phyloP scores from a whole-genome alignment of 2,329 filamentous ascomycete species.

The Aspergillus niger region DNA sequence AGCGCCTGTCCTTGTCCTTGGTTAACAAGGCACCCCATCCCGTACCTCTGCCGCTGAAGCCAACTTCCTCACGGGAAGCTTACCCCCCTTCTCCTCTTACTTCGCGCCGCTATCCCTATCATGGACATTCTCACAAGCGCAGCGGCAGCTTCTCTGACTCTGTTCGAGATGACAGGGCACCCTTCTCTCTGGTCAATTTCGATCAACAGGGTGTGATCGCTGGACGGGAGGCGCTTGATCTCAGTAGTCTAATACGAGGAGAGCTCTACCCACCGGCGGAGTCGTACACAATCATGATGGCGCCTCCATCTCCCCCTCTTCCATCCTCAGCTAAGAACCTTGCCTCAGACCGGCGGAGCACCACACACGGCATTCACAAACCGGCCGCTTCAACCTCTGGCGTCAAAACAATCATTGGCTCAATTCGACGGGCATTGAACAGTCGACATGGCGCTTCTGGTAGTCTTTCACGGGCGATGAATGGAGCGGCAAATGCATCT shows the following conservation, averaged over 20 bases:
- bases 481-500: constrained; percentile 35
- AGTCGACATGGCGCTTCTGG: constrained; percentile 50
- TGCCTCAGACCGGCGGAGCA: constrained; percentile 33
- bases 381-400: constrained; percentile 55
- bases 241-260: constrained; percentile 83
- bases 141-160: constrained; percentile 89
- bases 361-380: constrained; percentile 31
- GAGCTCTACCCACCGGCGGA: constrained; percentile 80
- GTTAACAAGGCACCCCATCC: constrained; percentile 44
- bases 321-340: constrained; percentile 30
- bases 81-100: constrained; percentile 34
- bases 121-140: constrained; percentile 68
- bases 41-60: constrained; percentile 39
- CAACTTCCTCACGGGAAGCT: constrained; percentile 30
- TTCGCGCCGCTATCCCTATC: constrained; percentile 49
- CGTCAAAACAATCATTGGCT: constrained; percentile 83
- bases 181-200: constrained; percentile 51
- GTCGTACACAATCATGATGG: constrained; percentile 71
- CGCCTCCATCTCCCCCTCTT: constrained; percentile 51
- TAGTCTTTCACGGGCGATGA: constrained; percentile 37
- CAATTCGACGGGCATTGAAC: constrained; percentile 79
- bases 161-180: constrained; percentile 66
- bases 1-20: constrained; percentile 38
- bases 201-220: constrained; percentile 47
- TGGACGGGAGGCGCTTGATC: constrained; percentile 66